Conservation (phyloP, 2,329 filamentous ascomycete genomes). For the Alternaria sp. region DNA sequence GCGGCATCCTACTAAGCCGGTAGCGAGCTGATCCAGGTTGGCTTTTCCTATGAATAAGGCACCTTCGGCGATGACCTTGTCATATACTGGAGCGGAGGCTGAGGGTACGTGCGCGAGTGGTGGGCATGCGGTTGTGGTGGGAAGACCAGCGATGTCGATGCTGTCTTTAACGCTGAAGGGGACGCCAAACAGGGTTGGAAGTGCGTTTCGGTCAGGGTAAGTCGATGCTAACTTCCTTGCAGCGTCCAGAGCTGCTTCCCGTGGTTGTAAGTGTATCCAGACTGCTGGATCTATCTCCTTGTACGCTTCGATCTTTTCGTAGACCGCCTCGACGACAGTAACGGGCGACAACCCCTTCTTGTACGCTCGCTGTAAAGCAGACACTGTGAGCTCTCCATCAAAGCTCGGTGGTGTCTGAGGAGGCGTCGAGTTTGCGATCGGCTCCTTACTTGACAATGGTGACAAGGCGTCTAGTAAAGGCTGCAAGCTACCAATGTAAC, state of each 20-base stretch:
- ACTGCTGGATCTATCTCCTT: conserved; percentile 55
- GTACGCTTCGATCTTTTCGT: conserved; percentile 58
- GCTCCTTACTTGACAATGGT: conserved; percentile 14
- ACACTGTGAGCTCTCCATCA: conserved; percentile 53
- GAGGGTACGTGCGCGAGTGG: conserved; percentile 56
- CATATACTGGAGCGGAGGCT: conserved; percentile 58
- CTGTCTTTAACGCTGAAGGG: conserved; percentile 65
- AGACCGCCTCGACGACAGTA: conserved; percentile 54
- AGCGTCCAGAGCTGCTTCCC: conserved; percentile 49
- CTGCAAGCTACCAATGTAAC: conserved; percentile 55
- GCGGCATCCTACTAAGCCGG: conserved; percentile 64
- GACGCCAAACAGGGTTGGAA: conserved; percentile 61
- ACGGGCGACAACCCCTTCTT: conserved; percentile 52
- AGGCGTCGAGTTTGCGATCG: conserved; percentile 18
- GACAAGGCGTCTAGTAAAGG: conserved; percentile 45
- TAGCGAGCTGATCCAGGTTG: conserved; percentile 68
- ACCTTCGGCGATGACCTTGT: conserved; percentile 58
- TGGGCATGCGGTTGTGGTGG: conserved; percentile 61
- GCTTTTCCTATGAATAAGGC: conserved; percentile 66
- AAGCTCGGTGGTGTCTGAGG: conserved; percentile 49
- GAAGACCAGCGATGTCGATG: conserved; percentile 59
- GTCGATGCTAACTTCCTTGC: conserved; percentile 51
- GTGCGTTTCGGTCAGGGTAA: conserved; percentile 48
- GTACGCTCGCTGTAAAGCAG: conserved; percentile 54
- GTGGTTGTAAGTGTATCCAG: conserved; percentile 57